Conservation (phyloP, 352 stramenopile species). For the Phytophthora pistaciae region DNA sequence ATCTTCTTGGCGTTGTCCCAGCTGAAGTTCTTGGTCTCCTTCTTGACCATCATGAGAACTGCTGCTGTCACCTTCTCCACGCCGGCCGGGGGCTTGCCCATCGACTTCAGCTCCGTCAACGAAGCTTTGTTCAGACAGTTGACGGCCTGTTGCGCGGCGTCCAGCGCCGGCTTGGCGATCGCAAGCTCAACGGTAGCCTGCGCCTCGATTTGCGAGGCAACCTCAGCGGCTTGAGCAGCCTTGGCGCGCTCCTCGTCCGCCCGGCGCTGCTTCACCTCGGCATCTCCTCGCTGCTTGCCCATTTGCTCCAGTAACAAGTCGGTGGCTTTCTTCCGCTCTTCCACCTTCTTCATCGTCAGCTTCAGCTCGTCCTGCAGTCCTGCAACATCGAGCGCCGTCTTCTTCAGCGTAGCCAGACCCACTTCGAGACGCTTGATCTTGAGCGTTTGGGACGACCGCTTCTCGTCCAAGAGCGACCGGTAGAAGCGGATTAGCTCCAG, state of each 20-base stretch:
- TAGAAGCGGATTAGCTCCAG: slow-evolving; percentile 95
- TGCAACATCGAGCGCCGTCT: slow-evolving; percentile 83
- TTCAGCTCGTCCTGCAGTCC: slow-evolving; percentile 87
- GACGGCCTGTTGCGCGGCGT: slow-evolving; percentile 86
- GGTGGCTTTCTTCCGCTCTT: slow-evolving; percentile 90
- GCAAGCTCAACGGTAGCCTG: slow-evolving; percentile 79
- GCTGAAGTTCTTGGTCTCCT: slow-evolving; percentile 94
- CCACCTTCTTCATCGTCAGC: slow-evolving; percentile 91
- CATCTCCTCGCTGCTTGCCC: slow-evolving; percentile 90
- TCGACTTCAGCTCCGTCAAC: slow-evolving; percentile 90
- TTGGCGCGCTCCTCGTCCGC: slow-evolving; percentile 86
- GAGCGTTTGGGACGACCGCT: slow-evolving; percentile 58
- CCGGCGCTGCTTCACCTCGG: slow-evolving; percentile 86
- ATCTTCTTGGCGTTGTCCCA: slow-evolving; percentile 97
- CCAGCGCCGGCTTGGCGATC: slow-evolving; percentile 84
- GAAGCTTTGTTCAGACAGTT: slow-evolving; percentile 92
- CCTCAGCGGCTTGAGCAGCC: slow-evolving; percentile 71
- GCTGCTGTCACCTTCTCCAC: slow-evolving; percentile 92
- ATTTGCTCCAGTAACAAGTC: slow-evolving; percentile 91
- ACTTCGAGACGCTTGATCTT: slow-evolving; percentile 89
- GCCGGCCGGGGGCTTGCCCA: slow-evolving; percentile 87
- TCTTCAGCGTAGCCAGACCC: slow-evolving; percentile 85
- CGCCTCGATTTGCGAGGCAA: slow-evolving; percentile 69
- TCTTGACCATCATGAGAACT: slow-evolving; percentile 94
- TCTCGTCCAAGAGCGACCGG: slow-evolving; percentile 72